Conservation (phyloP, 805 yeast species). For the Candida stauntonica region DNA sequence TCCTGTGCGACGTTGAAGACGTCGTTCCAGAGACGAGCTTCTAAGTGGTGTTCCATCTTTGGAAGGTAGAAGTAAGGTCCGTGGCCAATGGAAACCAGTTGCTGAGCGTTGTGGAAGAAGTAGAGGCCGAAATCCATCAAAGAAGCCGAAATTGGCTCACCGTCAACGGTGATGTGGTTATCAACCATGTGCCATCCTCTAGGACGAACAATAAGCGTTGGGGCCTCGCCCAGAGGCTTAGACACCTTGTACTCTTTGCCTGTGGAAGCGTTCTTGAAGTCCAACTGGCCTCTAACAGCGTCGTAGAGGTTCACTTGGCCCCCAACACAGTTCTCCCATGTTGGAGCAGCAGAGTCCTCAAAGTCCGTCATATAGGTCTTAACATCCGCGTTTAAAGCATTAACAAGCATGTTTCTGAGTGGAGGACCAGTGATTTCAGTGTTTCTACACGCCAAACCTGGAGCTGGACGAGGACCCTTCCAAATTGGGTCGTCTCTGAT, state of each 20-base stretch:
- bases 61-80: constrained; percentile 84
- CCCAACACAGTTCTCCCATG: constrained; percentile 74
- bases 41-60: constrained; percentile 82
- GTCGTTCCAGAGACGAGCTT: constrained; percentile 82
- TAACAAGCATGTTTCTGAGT: constrained; percentile 70
- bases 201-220: constrained; percentile 79
- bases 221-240: constrained; percentile 49
- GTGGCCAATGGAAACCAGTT: constrained; percentile 55
- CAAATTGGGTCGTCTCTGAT: constrained; percentile 72
- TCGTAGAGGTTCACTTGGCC: constrained; percentile 78
- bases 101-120: constrained; percentile 70
- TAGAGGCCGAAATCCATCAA: constrained; percentile 75
- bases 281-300: constrained; percentile 64
- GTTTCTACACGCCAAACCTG: constrained; percentile 68
- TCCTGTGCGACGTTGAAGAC: constrained; percentile 75
- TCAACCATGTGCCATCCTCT: constrained; percentile 87
- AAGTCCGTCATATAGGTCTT: constrained; percentile 84
- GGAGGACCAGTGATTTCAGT: constrained; percentile 87
- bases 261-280: constrained; percentile 34
- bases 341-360: constrained; percentile 82
- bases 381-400: constrained; percentile 74
- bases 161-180: constrained; percentile 65
- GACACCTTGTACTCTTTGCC: constrained; percentile 26
- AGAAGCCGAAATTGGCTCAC: constrained; percentile 74
- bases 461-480: constrained; percentile 71